Evolutionary conservation across 1,284 basidiomycete species (phyloP).

Genomic region (Melanopsichium pennsylvanicum): DNA sequence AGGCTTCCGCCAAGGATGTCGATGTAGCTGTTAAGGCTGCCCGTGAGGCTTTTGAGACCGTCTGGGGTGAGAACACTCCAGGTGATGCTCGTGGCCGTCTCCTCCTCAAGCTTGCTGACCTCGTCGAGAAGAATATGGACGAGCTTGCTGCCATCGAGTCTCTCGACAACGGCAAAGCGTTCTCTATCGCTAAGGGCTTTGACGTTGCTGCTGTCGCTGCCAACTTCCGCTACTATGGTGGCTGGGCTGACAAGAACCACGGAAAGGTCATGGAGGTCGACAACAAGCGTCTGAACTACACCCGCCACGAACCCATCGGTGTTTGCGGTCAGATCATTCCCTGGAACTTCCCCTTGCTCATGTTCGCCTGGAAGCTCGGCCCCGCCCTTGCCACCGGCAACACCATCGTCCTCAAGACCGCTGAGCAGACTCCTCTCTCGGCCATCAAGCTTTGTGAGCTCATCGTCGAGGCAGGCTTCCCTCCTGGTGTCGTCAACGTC

Average conservation of each 20-base stretch:
- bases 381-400: constrained; percentile 68
- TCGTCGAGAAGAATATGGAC: constrained; percentile 77
- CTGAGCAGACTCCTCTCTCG: constrained; percentile 76
- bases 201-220: constrained; percentile 78
- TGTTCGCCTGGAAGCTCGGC: constrained; percentile 70
- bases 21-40: constrained; percentile 60
- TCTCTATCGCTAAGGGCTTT: constrained; percentile 72
- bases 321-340: constrained; percentile 71
- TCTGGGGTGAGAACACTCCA: constrained; percentile 67
- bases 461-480: constrained; percentile 80
- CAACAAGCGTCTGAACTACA: constrained; percentile 74
- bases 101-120: constrained; percentile 74
- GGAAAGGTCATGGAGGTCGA: constrained; percentile 85
- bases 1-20: constrained; percentile 61
- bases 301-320: constrained; percentile 89
- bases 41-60: constrained; percentile 52
- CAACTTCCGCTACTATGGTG: constrained; percentile 73
- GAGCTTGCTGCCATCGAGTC: constrained; percentile 70
- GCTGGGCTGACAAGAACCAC: constrained; percentile 78
- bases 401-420: constrained; percentile 71
- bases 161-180: constrained; percentile 83
- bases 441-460: constrained; percentile 79
- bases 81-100: constrained; percentile 74
- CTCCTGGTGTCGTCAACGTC: constrained; percentile 75
- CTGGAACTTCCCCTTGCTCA: constrained; percentile 75